A percentile compares a stretch with the other conserved stretches of the same genome.
phyloP scores from a whole-genome alignment of 345 rosid species.

The Theobroma cacao region DNA sequence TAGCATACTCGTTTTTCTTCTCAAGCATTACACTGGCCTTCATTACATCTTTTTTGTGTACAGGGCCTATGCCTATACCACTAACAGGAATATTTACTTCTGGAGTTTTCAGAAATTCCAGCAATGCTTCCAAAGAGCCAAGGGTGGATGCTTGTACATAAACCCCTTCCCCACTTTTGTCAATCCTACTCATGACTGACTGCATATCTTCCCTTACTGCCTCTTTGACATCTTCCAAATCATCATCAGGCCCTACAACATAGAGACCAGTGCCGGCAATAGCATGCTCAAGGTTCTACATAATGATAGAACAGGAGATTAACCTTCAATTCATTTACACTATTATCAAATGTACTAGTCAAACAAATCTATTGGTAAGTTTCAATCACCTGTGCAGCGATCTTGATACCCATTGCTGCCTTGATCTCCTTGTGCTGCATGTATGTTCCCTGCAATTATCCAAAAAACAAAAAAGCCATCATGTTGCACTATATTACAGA shows the following conservation, averaged over 20 bases:
- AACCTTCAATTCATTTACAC: background rate
- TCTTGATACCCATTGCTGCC: conserved; percentile 97
- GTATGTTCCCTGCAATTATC: conserved; percentile 73
- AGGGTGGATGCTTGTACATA: conserved; percentile 94
- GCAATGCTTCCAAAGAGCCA: conserved; percentile 93
- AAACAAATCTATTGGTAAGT: conserved; percentile 3
- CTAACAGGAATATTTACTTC: conserved; percentile 90
- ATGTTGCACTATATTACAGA: background rate
- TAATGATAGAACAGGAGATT: background rate
- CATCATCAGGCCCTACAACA: conserved; percentile 77
- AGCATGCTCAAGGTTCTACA: conserved; percentile 91
- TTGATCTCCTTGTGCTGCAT: conserved; percentile 83
- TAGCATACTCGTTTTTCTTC: conserved; percentile 87
- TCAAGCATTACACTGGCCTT: conserved; percentile 94
- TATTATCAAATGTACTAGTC: background rate
- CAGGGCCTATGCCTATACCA: conserved; percentile 87
- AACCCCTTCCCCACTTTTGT: conserved; percentile 89
- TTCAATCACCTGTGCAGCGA: conserved; percentile 73
- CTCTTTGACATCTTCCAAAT: conserved; percentile 68
- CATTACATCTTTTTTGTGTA: conserved; percentile 91
- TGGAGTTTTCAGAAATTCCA: conserved; percentile 86
- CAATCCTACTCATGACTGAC: conserved; percentile 81
- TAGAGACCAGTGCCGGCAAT: conserved; percentile 90
- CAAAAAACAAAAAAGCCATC: conserved; percentile 18
- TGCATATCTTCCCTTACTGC: conserved; percentile 81